Evolutionary conservation across 2,329 filamentous ascomycete species (phyloP).

Genomic region (Diaporthe vexans): DNA sequence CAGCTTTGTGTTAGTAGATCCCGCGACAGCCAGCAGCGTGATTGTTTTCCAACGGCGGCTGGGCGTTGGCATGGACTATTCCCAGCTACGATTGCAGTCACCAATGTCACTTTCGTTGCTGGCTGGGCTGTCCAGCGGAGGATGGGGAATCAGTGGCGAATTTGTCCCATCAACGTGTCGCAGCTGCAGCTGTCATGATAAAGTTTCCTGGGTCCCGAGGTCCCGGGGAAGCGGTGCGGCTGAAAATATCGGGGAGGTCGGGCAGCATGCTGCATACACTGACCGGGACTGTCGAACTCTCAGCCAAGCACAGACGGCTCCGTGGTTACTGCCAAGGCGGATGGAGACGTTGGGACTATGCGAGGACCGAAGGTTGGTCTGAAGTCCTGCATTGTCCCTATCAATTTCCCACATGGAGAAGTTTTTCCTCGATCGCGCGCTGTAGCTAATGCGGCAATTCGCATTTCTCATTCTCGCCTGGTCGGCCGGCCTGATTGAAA

Average conservation of each 20-base stretch:
- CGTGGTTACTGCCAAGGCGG: background rate
- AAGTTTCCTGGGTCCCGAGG: background rate
- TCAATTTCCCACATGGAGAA: conserved; percentile 24
- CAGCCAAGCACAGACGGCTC: background rate
- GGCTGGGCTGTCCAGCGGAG: background rate
- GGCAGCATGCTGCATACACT: background rate
- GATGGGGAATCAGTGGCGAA: background rate
- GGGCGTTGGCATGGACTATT: no score
- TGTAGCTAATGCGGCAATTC: background rate
- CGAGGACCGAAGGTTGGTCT: background rate
- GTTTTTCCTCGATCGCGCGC: background rate
- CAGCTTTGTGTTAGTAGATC: background rate
- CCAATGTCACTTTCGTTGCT: background rate
- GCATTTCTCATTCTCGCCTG: background rate
- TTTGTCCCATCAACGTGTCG: background rate
- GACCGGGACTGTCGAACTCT: background rate
- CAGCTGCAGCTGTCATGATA: conserved; percentile 2
- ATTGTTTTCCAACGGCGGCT: no score
- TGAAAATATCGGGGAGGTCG: conserved; percentile 1
- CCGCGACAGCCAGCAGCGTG: background rate
- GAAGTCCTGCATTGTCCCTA: background rate
- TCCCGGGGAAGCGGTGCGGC: background rate
- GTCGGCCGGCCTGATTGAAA: background rate
- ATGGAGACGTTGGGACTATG: background rate
- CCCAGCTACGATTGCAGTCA: background rate